Base-by-base conservation (phyloP, 345 rosid genomes). In the Melaleuca quinquenervia region DNA sequence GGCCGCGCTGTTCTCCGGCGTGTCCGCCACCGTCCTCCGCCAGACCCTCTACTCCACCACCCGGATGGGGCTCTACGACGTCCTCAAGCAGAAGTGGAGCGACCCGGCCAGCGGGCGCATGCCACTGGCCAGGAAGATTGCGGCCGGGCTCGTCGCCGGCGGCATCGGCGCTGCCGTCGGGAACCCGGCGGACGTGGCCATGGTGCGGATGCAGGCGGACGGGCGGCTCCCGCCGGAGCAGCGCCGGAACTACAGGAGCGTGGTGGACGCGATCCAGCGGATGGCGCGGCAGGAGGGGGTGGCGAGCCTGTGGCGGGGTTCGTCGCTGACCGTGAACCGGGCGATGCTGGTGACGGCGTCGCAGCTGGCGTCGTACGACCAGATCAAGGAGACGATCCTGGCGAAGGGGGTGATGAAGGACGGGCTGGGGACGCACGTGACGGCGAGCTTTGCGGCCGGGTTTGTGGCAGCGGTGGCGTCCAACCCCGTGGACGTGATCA, bases 201-300 rank as follows among this genome's bases (percentile, higher is more conserved):
- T 95, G 98, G 99, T 96, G 50, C 91, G 99, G 11, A 96, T 96
- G 98, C 99, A 96, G 87, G 98, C 97, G 9, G 99, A 96, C 83
- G 99, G 98, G 0, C 93, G 98, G 26, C 93, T 96, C 48, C 98
- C 99, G 0, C 45, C 83, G 13, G 82, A 87, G 3, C 87, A 96
- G 24, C 90, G 99, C 58, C 94, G 98, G 44, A 96, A 95, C 87
- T 96, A 96, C 94, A 91, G 91, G 62, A 93, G 95, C 91, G 99
- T 93, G 10, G 82, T 89, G 22, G 99, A 96, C 88, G 99, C 97
- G 12, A 91, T 96, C 86, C 82, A 85, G 9, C 92, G 95, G 32
- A 96, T 95, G 97, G 85, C 90, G 8, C 92, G 90, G 52, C 88
- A 94, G 84, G 99, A 96, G 84, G 99, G 99, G n/a, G 86, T 95